These are phyloP conservation scores for Stachybotrys chartarum DNA, from an alignment of 2,329 filamentous ascomycete species.

Conservation along the genomic window DNA sequence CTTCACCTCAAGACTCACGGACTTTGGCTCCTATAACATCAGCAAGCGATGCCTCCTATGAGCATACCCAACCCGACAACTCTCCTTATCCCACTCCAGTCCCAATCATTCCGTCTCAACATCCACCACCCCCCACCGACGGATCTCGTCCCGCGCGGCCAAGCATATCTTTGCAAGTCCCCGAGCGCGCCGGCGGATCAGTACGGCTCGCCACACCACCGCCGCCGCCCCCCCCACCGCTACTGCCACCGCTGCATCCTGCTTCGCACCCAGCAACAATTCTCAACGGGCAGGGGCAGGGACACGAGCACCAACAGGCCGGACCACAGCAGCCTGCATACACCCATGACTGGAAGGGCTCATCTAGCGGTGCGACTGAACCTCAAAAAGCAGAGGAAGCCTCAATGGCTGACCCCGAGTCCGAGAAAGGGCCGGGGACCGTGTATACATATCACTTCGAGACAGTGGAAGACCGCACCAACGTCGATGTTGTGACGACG, in stretches of 20 bases:
- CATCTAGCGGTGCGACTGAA: not conserved
- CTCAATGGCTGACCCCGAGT: not conserved
- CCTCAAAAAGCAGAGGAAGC: not conserved
- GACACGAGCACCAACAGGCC: conserved; percentile 9
- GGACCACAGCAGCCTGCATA: not conserved
- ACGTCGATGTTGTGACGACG: conserved; percentile 49
- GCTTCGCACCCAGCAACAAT: conserved; percentile 21
- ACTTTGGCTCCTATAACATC: not conserved
- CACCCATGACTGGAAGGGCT: not conserved
- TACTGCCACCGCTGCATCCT: conserved; percentile 31
- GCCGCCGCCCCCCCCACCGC: conserved; percentile 28
- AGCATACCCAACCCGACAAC: not conserved
- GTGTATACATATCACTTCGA: conserved; percentile 26
- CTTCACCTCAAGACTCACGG: not conserved
- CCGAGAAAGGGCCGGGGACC: conserved; percentile 2
- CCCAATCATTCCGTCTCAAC: conserved; percentile 4
- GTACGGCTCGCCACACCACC: conserved; percentile 57
- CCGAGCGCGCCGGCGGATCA: conserved; percentile 48
- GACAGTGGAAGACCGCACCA: conserved; percentile 38
- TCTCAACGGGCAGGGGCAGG: not conserved
- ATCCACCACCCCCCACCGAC: conserved; percentile 7
- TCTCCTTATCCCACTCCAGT: conserved; percentile 3
- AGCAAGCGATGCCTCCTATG: not conserved
- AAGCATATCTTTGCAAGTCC: conserved; percentile 32
- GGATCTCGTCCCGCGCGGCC: conserved; percentile 22